phyloP scores from a whole-genome alignment of 768 basidiomycete species.

The Leccinum imitatum region DNA sequence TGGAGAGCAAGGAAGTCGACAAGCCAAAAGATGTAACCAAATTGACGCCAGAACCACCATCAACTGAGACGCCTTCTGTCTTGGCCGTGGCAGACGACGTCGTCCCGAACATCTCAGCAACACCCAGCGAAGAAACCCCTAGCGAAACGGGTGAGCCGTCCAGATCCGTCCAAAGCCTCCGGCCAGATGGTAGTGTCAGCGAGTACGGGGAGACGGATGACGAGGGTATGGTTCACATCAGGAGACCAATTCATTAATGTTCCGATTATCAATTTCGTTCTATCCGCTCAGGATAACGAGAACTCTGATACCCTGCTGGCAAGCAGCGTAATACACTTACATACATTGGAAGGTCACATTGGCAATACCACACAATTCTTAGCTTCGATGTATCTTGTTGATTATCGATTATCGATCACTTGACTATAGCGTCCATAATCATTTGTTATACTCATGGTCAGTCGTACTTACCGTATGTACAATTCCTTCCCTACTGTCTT shows the following conservation, averaged over 20 bases:
- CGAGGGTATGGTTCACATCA: conserved; percentile 79
- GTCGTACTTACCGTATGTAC: neutral
- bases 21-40: conserved; percentile 14
- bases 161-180: conserved; percentile 35
- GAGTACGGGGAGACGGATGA: conserved; percentile 81
- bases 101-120: conserved; percentile 29
- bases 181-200: conserved; percentile 56
- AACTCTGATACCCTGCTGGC: conserved; percentile 25
- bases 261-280: conserved; percentile 5
- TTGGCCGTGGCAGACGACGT: conserved; percentile 26
- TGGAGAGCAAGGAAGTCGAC: conserved; percentile 30
- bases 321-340: conserved; percentile 17
- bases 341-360: conserved; percentile 11
- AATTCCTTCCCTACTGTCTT: neutral
- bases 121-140: conserved; percentile 25
- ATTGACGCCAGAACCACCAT: conserved; percentile 25
- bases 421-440: neutral
- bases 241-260: conserved; percentile 45
- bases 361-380: conserved; percentile 7
- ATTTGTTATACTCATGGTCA: neutral
- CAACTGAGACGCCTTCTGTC: conserved; percentile 5
- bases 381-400: neutral
- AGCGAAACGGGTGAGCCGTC: conserved; percentile 29
- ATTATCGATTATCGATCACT: conserved; percentile 5
- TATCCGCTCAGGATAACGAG: conserved; percentile 4